Conservation (phyloP, 495 filamentous ascomycete species). For the Lasiosphaeria ovina region DNA sequence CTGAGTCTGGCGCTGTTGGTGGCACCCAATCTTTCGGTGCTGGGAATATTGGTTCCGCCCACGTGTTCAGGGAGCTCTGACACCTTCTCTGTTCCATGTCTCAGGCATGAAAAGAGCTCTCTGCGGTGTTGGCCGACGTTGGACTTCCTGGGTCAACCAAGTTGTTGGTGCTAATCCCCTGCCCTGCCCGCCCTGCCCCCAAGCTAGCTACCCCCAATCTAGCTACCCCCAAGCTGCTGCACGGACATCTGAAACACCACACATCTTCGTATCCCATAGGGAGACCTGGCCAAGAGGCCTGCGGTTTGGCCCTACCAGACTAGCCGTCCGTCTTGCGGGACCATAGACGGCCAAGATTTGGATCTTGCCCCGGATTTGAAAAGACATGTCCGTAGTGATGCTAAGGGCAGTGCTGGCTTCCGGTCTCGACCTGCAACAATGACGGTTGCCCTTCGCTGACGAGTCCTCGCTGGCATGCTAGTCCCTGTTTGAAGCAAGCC, state of each 20-base stretch:
- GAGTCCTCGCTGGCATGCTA: no score
- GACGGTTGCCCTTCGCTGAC: no score
- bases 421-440: neutral
- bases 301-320: neutral
- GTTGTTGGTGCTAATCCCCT: neutral
- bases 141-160: neutral
- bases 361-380: conserved; percentile 13
- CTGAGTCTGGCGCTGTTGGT: no score
- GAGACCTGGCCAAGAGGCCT: neutral
- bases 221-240: conserved; percentile 1
- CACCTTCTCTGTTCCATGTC: neutral
- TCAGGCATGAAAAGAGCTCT: neutral
- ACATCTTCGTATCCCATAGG: neutral
- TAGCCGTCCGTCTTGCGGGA: conserved; percentile 1
- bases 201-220: neutral
- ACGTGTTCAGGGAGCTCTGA: conserved; percentile 1
- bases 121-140: neutral
- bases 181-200: no score
- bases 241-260: conserved; percentile 9
- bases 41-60: neutral
- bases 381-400: neutral
- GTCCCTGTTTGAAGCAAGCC: conserved; percentile 9
- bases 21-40: neutral
- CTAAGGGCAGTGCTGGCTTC: no score
- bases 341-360: conserved; percentile 5